phyloP scores from a whole-genome alignment of 441 rosid species.

The Lepidium campestre region DNA sequence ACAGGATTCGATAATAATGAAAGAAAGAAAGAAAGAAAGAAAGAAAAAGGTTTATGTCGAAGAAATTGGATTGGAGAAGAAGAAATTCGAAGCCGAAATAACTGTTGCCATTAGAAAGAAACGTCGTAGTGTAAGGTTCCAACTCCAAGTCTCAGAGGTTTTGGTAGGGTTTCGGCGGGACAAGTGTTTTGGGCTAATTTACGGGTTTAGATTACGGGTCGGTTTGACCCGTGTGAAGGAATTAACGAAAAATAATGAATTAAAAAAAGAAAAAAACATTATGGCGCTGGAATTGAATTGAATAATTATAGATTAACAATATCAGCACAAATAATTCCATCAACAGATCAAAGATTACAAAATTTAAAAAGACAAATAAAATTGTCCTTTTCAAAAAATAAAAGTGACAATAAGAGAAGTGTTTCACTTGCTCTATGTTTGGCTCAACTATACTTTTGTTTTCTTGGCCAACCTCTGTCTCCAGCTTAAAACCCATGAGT shows the following conservation, averaged over 20 bases:
- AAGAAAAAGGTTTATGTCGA: background rate
- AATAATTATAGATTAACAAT: background rate
- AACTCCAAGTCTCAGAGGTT: conserved; percentile 34
- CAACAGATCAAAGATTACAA: conserved; percentile 19
- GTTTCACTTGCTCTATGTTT: conserved; percentile 8
- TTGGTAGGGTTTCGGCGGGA: conserved; percentile 55
- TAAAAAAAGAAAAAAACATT: background rate
- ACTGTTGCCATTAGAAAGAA: conserved; percentile 14
- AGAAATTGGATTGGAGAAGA: conserved; percentile 34
- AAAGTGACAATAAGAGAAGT: conserved; percentile 2
- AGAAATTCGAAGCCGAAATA: conserved; percentile 24
- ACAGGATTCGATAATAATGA: background rate
- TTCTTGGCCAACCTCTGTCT: conserved; percentile 11
- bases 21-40: no score
- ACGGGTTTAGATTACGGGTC: background rate
- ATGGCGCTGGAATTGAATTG: background rate
- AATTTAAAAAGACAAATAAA: conserved; percentile 8
- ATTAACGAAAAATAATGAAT: background rate
- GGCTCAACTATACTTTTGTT: conserved; percentile 9
- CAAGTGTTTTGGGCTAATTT: background rate
- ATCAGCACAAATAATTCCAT: background rate
- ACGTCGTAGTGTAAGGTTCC: background rate
- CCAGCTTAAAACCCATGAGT: background rate
- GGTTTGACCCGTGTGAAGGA: background rate
- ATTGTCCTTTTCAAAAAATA: conserved; percentile 14